Evolutionary conservation across 257 asterid species (phyloP).

Genomic region (Nicotiana undulata): DNA sequence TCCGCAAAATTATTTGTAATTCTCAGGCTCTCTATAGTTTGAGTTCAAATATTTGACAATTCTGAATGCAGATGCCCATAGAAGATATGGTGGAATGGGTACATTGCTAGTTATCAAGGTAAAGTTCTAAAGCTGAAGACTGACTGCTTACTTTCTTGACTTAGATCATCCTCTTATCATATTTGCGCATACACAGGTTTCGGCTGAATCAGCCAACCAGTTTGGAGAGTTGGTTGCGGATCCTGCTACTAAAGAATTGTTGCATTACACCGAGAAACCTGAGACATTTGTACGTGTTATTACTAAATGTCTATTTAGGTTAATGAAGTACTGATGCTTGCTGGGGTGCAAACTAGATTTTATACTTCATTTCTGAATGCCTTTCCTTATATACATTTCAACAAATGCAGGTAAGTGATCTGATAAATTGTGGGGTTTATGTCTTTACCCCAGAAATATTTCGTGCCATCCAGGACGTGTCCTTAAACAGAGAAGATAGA

Average conservation of each 20-base stretch:
- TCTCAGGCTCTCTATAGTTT: neutral
- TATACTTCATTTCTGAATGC: slow-evolving; percentile 11
- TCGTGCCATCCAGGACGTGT: slow-evolving; percentile 48
- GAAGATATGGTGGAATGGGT: slow-evolving; percentile 61
- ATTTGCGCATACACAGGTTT: slow-evolving; percentile 39
- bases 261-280: slow-evolving; percentile 86
- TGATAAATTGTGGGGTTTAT: slow-evolving; percentile 79
- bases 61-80: slow-evolving; percentile 54
- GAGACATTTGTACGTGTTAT: slow-evolving; percentile 68
- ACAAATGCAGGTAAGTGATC: slow-evolving; percentile 62
- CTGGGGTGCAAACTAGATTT: neutral
- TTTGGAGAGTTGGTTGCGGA: slow-evolving; percentile 87
- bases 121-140: neutral
- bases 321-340: slow-evolving; percentile 1
- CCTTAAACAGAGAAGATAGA: slow-evolving; percentile 43
- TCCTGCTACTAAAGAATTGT: slow-evolving; percentile 61
- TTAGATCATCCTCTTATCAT: neutral
- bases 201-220: slow-evolving; percentile 83
- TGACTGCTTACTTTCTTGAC: neutral
- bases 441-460: slow-evolving; percentile 64
- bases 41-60: neutral
- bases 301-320: neutral
- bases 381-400: slow-evolving; percentile 2
- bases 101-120: slow-evolving; percentile 70
- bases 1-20: neutral